A percentile compares a stretch with the other conserved stretches of the same genome.
These are phyloP conservation scores for Hypericum androsaemum DNA, from an alignment of 345 rosid genomes.

Conservation along the genomic window DNA sequence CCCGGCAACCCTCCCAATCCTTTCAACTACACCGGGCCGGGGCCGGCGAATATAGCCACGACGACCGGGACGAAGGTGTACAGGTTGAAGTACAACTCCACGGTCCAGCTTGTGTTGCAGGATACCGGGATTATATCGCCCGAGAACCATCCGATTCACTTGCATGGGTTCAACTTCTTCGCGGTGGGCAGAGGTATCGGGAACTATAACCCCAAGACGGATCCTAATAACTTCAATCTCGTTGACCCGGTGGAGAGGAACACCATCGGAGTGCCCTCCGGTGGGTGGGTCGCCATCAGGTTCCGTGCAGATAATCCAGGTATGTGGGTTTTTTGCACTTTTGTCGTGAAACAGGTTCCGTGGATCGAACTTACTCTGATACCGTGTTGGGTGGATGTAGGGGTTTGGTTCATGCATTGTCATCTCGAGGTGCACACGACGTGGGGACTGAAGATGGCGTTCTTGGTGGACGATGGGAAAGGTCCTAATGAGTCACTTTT, in stretches of 20 bases:
- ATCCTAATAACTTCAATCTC: no score
- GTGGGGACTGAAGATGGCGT: constrained; percentile 39
- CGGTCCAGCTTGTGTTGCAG: constrained; percentile 6
- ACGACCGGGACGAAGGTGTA: constrained; percentile 4
- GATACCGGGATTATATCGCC: not conserved
- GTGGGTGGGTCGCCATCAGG: no score
- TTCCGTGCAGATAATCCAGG: no score
- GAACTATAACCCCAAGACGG: no score
- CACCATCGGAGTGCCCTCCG: no score
- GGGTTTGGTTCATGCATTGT: constrained; percentile 37
- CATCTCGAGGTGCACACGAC: constrained; percentile 36
- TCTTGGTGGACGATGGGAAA: constrained; percentile 32
- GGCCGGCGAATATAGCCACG: not conserved
- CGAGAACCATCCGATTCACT: no score
- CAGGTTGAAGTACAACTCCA: not conserved
- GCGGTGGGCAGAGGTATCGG: no score
- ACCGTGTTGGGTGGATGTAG: constrained; percentile 4
- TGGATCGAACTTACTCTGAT: no score
- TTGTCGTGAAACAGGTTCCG: no score
- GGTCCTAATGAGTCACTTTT: constrained; percentile 24
- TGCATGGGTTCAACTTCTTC: no score
- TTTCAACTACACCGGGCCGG: constrained; percentile 46
- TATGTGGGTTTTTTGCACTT: no score
- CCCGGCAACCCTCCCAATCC: constrained; percentile 39
- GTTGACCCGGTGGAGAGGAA: no score